These are phyloP conservation scores for Phlebopus sp. DNA, from an alignment of 1,284 basidiomycete species.

Conservation along the genomic window DNA sequence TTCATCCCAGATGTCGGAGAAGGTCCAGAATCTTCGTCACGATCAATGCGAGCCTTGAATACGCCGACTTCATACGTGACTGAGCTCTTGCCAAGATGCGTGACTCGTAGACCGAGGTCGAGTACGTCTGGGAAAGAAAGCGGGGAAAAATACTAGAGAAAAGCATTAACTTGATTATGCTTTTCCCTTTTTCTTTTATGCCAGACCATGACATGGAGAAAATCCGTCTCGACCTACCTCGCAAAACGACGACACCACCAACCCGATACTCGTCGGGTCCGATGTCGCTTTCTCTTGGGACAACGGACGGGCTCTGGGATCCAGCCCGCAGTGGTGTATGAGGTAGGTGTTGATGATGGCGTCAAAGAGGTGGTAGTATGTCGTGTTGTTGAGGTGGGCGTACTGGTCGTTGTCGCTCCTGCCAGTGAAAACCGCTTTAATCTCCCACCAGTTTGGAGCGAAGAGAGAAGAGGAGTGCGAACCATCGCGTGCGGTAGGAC, in stretches of 20 bases:
- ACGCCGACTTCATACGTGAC: constrained; percentile 75
- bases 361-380: constrained; percentile 80
- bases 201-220: background rate
- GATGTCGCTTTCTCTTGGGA: too few species aligned
- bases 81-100: constrained; percentile 64
- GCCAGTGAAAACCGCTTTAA: too few species aligned
- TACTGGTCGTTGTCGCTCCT: constrained; percentile 85
- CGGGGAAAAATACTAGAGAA: constrained; percentile 56
- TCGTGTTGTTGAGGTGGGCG: constrained; percentile 71
- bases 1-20: background rate
- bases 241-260: constrained; percentile 71
- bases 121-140: constrained; percentile 66
- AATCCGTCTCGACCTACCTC: constrained; percentile 38
- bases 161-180: background rate
- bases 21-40: background rate
- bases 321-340: constrained; percentile 53
- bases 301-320: constrained; percentile 45
- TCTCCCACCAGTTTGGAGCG: too few species aligned
- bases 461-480: constrained; percentile 16
- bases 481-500: constrained; percentile 69
- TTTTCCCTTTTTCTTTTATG: background rate
- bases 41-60: constrained; percentile 44
- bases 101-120: constrained; percentile 64
- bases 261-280: constrained; percentile 43
- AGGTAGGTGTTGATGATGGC: constrained; percentile 74